Base-by-base conservation (phyloP, 2,329 filamentous ascomycete genomes). In the Neopestalotiopsis sp. region DNA sequence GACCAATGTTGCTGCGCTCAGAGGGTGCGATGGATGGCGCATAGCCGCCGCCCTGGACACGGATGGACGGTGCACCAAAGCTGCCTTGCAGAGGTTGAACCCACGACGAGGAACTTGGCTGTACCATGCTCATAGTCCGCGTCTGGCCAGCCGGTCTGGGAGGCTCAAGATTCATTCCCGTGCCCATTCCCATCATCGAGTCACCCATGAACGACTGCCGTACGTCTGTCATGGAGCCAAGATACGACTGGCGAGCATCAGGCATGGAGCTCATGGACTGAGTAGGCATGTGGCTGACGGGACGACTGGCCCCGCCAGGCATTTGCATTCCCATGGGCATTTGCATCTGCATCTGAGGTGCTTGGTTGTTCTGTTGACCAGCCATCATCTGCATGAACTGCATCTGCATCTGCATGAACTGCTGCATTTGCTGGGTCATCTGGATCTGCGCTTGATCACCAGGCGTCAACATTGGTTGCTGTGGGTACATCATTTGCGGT, bases 331-430 rank as follows among this genome's bases (percentile, higher is more conserved):
- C 63, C 67, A 69, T 67, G 14, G 58, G 40, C 66, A 63, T 57
- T 13, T 45, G 65, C 65, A 67, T 64, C 34, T 56, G 62, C 40
- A 64, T 72, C 75, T 67, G 71, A 30, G 52, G 28, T 12, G 72
- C 74, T 49, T 71, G 69, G 56, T 78, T 78, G 56, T 78, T 78
- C 70, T 82, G 83, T 64, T 81, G 81, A 13, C 77, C 73, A 0
- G 85, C 85, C 87, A 94, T 92, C 89, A 94, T 92, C 75, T 95
- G 92, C 92, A 97, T 95, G 81, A 94, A 94, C 78, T 97, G 93
- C 92, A 97, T 95, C 78, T 97, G 94, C 91, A 96, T 94, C 77
- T 94, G 92, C 92, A 95, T 94, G 81, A 95, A 94, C 75, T 94
- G 91, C 68, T 89, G 88, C 93, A 95, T 95, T 76, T 95, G 92